Percentiles rank a stretch among this genome's conserved stretches.
These are phyloP conservation scores for Inga laurina DNA, from an alignment of 306 rosid genomes.

Conservation along the genomic window DNA sequence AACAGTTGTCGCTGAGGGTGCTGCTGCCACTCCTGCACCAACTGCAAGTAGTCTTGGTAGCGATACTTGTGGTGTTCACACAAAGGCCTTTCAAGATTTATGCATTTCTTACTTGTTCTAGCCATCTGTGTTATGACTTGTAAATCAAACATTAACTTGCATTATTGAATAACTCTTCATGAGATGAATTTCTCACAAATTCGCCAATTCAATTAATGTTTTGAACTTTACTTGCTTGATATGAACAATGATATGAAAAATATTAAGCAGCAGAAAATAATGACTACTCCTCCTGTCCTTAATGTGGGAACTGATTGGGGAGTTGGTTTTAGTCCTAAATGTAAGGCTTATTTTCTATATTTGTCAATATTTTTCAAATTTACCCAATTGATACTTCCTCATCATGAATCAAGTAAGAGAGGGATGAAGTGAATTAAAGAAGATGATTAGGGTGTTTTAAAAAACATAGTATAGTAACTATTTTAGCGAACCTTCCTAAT, in stretches of 20 bases:
- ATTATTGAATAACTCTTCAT: too few relatives aligned
- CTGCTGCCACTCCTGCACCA: slow-evolving; percentile 64
- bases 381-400: too few relatives aligned
- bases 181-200: not conserved
- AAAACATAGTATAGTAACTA: too few relatives aligned
- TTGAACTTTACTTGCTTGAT: not conserved
- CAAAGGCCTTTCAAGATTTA: slow-evolving; percentile 91
- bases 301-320: too few relatives aligned
- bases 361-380: too few relatives aligned
- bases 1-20: slow-evolving; percentile 46
- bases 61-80: slow-evolving; percentile 62
- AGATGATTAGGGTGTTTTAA: too few relatives aligned
- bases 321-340: too few relatives aligned
- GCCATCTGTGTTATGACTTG: not conserved
- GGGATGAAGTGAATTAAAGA: too few relatives aligned
- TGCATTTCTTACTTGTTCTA: slow-evolving; percentile 24
- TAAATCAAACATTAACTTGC: not conserved
- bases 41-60: slow-evolving; percentile 49
- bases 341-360: too few relatives aligned
- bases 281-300: too few relatives aligned
- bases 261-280: not conserved
- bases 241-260: not conserved
- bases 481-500: too few relatives aligned
- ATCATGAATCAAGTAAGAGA: too few relatives aligned
- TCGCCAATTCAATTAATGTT: not conserved